These are phyloP conservation scores for Cryomyces antarcticus DNA, from an alignment of 495 filamentous ascomycete genomes.

Conservation along the genomic window DNA sequence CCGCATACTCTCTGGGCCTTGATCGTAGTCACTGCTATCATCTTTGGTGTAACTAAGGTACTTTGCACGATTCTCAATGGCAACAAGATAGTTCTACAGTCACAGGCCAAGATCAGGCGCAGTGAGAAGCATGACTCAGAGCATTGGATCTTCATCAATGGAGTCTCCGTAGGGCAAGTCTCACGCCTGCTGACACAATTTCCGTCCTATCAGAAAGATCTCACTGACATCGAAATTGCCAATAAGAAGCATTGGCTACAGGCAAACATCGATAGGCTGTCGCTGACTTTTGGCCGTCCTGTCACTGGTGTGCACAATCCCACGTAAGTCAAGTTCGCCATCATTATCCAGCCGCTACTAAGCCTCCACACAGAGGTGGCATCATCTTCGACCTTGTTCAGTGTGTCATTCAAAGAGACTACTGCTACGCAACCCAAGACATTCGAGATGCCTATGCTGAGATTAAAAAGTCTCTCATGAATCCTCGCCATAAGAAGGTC, in stretches of 20 bases:
- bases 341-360: neutral
- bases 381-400: constrained; percentile 57
- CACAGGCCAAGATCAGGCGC: constrained; percentile 2
- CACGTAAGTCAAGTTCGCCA: constrained; percentile 19
- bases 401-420: constrained; percentile 57
- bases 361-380: constrained; percentile 22
- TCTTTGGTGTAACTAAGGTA: neutral
- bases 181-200: neutral
- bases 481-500: constrained; percentile 43
- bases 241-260: constrained; percentile 35
- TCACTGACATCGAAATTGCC: constrained; percentile 1
- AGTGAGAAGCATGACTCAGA: constrained; percentile 26
- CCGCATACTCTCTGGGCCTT: neutral
- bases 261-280: constrained; percentile 48
- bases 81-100: neutral
- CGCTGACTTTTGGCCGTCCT: constrained; percentile 52
- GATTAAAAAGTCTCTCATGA: constrained; percentile 38
- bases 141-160: constrained; percentile 59
- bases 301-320: constrained; percentile 69
- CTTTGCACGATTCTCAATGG: constrained; percentile 1
- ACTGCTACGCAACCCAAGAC: constrained; percentile 51
- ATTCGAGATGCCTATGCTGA: constrained; percentile 31
- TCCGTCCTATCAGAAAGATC: neutral
- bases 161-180: constrained; percentile 39
- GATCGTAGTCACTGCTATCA: neutral